Conservation (phyloP, 306 rosid genomes). For the Citrullus colocynthis region DNA sequence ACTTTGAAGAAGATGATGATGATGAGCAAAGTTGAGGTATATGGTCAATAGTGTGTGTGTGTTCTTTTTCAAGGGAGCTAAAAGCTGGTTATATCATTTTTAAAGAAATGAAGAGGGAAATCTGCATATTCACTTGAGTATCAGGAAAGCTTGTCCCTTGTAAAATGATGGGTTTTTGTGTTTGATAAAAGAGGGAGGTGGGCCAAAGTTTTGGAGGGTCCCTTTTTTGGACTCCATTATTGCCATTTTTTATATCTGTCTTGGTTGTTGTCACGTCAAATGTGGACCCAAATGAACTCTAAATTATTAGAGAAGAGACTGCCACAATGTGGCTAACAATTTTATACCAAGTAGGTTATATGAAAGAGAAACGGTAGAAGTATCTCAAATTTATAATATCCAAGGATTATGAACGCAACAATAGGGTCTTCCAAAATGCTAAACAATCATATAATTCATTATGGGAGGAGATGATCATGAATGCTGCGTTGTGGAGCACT, state of each 20-base stretch:
- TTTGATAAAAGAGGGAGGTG: slow-evolving; percentile 25
- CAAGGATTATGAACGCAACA: too few species aligned
- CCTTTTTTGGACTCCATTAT: slow-evolving; percentile 63
- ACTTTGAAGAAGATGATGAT: not conserved
- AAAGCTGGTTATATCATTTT: slow-evolving; percentile 22
- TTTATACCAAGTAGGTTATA: too few species aligned
- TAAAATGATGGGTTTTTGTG: slow-evolving; percentile 37
- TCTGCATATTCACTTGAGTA: slow-evolving; percentile 76
- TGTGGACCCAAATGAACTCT: slow-evolving; percentile 10
- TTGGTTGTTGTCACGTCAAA: slow-evolving; percentile 42
- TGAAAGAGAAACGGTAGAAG: too few species aligned
- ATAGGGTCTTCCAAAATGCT: too few species aligned
- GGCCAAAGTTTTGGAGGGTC: slow-evolving; percentile 32
- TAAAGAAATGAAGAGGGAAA: slow-evolving; percentile 20
- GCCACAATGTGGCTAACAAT: too few species aligned
- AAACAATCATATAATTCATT: too few species aligned
- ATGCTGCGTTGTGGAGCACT: too few species aligned
- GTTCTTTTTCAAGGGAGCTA: slow-evolving; percentile 29
- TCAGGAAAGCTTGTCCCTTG: slow-evolving; percentile 48
- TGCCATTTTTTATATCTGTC: slow-evolving; percentile 31
- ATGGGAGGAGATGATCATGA: too few species aligned
- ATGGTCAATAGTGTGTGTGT: not conserved
- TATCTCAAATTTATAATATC: not conserved
- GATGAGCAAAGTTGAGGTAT: slow-evolving; percentile 21
- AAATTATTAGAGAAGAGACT: too few species aligned